phyloP scores from a whole-genome alignment of 2,329 filamentous ascomycete species.

The Cadophora malorum region DNA sequence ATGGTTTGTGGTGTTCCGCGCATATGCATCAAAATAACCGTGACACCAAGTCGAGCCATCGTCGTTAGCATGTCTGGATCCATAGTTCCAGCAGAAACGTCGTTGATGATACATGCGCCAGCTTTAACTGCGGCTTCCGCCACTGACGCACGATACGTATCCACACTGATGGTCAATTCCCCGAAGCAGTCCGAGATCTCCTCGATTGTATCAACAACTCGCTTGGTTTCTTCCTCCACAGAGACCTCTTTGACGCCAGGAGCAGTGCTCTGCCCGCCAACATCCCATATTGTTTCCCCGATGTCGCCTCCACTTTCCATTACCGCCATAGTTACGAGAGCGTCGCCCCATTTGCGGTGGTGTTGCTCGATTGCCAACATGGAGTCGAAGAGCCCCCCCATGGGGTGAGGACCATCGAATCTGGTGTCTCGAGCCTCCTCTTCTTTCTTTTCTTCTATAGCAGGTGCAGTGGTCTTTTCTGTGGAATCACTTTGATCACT shows the following conservation, averaged over 20 bases:
- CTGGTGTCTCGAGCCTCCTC: background rate
- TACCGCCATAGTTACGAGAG: background rate
- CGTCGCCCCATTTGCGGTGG: constrained; percentile 12
- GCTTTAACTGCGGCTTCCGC: constrained; percentile 76
- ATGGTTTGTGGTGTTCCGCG: constrained; percentile 73
- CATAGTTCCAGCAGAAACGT: constrained; percentile 82
- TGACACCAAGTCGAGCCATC: constrained; percentile 77
- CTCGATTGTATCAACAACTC: constrained; percentile 80
- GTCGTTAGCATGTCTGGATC: constrained; percentile 84
- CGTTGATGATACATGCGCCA: constrained; percentile 93
- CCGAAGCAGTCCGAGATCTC: constrained; percentile 58
- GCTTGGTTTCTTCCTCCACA: constrained; percentile 74
- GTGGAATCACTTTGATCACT: background rate
- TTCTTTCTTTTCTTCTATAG: background rate
- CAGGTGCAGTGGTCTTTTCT: background rate
- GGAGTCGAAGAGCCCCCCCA: too few relatives aligned
- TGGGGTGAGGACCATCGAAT: background rate
- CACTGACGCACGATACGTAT: constrained; percentile 89
- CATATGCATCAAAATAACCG: constrained; percentile 80
- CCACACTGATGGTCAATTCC: constrained; percentile 67
- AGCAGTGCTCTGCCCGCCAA: constrained; percentile 92
- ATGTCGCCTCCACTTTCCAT: background rate
- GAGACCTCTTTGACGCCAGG: constrained; percentile 74
- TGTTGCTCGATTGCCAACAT: too few relatives aligned
- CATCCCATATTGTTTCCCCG: constrained; percentile 70